These are phyloP conservation scores for Lenwebbia sp. DNA, from an alignment of 345 rosid genomes.

Conservation along the genomic window DNA sequence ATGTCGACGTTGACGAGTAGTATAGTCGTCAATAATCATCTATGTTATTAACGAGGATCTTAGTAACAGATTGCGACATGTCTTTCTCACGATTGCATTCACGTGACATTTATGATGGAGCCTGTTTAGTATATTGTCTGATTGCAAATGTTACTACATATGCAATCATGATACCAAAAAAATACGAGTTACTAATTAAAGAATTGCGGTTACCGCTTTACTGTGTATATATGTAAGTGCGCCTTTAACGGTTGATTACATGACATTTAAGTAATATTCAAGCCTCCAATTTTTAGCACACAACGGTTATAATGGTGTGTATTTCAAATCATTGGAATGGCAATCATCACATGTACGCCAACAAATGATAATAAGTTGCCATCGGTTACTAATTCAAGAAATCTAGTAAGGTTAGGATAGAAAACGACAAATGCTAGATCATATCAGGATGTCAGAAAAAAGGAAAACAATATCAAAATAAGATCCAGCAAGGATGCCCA, in stretches of 20 bases:
- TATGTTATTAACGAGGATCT: neutral
- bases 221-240: neutral
- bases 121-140: neutral
- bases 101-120: neutral
- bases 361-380: neutral
- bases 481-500: too few relatives aligned
- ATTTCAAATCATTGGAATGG: neutral
- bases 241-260: neutral
- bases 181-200: neutral
- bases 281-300: neutral
- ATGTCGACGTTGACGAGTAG: neutral
- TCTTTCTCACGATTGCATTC: neutral
- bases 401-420: neutral
- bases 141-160: neutral
- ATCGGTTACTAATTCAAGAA: neutral
- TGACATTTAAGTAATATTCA: neutral
- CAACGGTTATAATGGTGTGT: neutral
- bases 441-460: too few relatives aligned
- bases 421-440: neutral
- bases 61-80: neutral
- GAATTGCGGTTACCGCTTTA: neutral
- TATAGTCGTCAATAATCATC: neutral
- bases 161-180: neutral
- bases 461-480: too few relatives aligned
- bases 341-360: neutral